Evolutionary conservation across 768 basidiomycete species (phyloP).

Genomic region (Amanita muscaria): DNA sequence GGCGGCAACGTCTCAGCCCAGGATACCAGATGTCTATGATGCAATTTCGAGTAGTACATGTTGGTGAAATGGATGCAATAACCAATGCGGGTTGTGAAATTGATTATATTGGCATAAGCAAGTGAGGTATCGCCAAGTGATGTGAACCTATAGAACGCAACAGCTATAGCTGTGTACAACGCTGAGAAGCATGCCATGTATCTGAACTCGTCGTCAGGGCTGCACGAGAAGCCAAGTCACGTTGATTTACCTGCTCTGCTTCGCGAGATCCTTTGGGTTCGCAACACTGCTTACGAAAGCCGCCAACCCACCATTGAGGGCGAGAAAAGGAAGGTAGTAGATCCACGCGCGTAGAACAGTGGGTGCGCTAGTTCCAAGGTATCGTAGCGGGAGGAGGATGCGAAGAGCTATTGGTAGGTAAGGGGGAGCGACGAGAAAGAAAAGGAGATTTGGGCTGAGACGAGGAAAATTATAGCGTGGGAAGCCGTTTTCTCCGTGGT

Average conservation of each 20-base stretch:
- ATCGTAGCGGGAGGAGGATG: conserved; percentile 62
- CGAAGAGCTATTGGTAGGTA: conserved; percentile 65
- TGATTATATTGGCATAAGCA: conserved; percentile 70
- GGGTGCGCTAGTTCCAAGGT: conserved; percentile 73
- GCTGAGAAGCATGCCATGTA: conserved; percentile 78
- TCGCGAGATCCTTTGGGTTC: conserved; percentile 50
- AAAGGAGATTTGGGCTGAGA: conserved; percentile 58
- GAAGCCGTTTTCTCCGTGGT: conserved; percentile 29
- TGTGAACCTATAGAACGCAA: conserved; percentile 34
- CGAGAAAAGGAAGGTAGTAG: conserved; percentile 84
- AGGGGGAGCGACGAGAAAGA: conserved; percentile 65
- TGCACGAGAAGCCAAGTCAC: too few species aligned
- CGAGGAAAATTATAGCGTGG: conserved; percentile 44
- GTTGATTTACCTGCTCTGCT: conserved; percentile 50
- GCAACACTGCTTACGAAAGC: conserved; percentile 84
- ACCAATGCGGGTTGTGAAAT: conserved; percentile 50
- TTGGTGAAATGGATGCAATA: conserved; percentile 48
- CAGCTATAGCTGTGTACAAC: conserved; percentile 51
- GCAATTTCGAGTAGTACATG: conserved; percentile 28
- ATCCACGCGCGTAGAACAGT: conserved; percentile 71
- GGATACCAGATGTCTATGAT: conserved; percentile 1
- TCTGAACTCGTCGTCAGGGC: conserved; percentile 11
- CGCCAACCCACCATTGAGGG: conserved; percentile 86
- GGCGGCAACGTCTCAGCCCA: conserved; percentile 3
- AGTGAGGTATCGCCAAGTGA: conserved; percentile 55